Evolutionary conservation across 1,284 basidiomycete species (phyloP), one percentile per base, ranked within the genome.

Genomic region (Ustilago xerochloae): DNA sequence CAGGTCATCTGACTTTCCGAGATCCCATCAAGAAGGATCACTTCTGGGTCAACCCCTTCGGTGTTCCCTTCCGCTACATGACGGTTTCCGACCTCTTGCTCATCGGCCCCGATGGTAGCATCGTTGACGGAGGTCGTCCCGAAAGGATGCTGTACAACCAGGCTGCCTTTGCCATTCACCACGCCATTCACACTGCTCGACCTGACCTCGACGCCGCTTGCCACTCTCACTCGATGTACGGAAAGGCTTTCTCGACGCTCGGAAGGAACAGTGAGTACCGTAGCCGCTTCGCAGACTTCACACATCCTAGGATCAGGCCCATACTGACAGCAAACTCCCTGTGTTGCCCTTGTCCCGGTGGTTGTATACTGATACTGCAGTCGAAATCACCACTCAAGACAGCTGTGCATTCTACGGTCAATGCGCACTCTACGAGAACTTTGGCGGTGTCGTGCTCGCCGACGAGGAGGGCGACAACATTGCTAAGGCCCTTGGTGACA

Each of bases 201-300:
- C 89, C 89, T 0, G 90, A 91, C 75, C 87, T 90, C 18, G 76
- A 88, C 33, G 89, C 89, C 38, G 89, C 89, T 5, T 90, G 89
- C 6, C 90, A 91, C 82, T 88, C 88, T 18, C 90, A 91, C 81
- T 88, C 88, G 5, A 84, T 88, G 49, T 69, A 83, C 26, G 90
- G 89, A n/a, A 89, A 89, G 75, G 73, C 89, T 0, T 91, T 89
- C 85, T 87, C 88, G 15, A 86, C 88, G 1, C 86, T 91, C 8
- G 89, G 89, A 10, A 86, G 87, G 41, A 87, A 87, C 38, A 85
- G 90, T 51, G 46, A 49, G 67, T 70, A 3, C 13, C 41, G 9
- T 16, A 5, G 18, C 7, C n/a, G 4, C n/a, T 24, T 50, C 6
- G 13, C n/a, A n/a, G n/a, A n/a, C 33, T 26, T 22, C 30, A 9